Evolutionary conservation across 2,329 filamentous ascomycete genomes (phyloP).

Genomic region (Pseudocercospora cruenta): DNA sequence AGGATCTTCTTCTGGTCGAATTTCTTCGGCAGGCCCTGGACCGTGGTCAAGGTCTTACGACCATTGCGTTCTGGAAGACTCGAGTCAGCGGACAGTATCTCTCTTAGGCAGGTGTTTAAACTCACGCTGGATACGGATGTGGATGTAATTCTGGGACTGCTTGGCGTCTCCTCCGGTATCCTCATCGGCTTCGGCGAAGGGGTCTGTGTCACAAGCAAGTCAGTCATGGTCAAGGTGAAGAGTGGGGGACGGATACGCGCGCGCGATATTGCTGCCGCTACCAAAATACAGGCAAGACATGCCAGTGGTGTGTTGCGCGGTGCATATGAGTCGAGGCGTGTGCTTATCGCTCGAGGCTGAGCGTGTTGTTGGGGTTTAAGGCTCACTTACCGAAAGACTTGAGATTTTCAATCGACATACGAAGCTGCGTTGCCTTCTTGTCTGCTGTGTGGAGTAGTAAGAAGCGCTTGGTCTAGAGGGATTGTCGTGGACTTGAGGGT

Average conservation of each 20-base stretch:
- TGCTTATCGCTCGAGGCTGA: slow-evolving; percentile 28
- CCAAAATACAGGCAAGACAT: neutral
- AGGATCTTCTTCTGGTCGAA: slow-evolving; percentile 99
- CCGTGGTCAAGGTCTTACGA: slow-evolving; percentile 99
- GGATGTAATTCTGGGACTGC: slow-evolving; percentile 96
- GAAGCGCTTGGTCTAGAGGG: slow-evolving; percentile 11
- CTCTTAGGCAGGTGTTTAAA: neutral
- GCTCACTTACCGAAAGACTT: slow-evolving; percentile 31
- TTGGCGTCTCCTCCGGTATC: slow-evolving; percentile 94
- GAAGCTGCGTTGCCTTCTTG: slow-evolving; percentile 22
- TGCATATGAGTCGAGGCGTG: neutral
- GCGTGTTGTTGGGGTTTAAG: slow-evolving; percentile 5
- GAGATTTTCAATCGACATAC: slow-evolving; percentile 34
- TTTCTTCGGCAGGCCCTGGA: slow-evolving; percentile 98
- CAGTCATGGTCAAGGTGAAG: slow-evolving; percentile 11
- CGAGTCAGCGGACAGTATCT: slow-evolving; percentile 12
- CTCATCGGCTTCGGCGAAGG: slow-evolving; percentile 99
- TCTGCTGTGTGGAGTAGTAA: slow-evolving; percentile 13
- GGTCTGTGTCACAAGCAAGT: slow-evolving; percentile 64
- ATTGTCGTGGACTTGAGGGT: slow-evolving; percentile 5
- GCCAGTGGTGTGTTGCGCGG: neutral
- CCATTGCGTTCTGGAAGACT: slow-evolving; percentile 89
- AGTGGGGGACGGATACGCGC: neutral
- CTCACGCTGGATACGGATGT: slow-evolving; percentile 97
- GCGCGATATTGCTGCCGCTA: neutral